Percentiles rank a stretch among this genome's conserved stretches.
Evolutionary conservation across 2,329 filamentous ascomycete genomes (phyloP).

Genomic region (Phyllosticta citribraziliensis): DNA sequence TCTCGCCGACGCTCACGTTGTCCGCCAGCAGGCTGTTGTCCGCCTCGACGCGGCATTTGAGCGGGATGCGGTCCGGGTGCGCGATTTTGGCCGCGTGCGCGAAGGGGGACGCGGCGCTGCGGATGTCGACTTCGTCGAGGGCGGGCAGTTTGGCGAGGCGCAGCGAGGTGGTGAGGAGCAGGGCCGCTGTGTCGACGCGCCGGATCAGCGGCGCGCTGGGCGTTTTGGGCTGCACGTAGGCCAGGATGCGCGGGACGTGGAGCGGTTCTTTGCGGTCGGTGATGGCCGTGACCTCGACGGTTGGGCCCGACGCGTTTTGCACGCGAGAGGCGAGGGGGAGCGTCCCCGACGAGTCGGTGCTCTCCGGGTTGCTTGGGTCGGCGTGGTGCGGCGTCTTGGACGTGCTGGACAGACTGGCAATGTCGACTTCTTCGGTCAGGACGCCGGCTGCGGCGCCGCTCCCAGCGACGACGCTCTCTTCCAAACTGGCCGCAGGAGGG

Average conservation of each 20-base stretch:
- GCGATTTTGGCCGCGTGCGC: slow-evolving; percentile 72
- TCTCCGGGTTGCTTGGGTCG: neutral
- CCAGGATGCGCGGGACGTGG: slow-evolving; percentile 63
- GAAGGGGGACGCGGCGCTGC: slow-evolving; percentile 53
- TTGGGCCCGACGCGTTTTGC: slow-evolving; percentile 20
- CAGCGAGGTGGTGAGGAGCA: slow-evolving; percentile 73
- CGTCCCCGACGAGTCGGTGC: slow-evolving; percentile 7
- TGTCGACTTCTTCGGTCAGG: slow-evolving; percentile 45
- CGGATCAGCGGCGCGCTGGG: slow-evolving; percentile 58
- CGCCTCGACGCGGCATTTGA: slow-evolving; percentile 70
- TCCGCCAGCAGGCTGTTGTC: slow-evolving; percentile 75
- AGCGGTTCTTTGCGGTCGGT: slow-evolving; percentile 22
- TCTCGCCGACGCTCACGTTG: slow-evolving; percentile 82
- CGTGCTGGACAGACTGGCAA: slow-evolving; percentile 45
- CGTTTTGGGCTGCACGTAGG: slow-evolving; percentile 65
- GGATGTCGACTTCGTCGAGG: slow-evolving; percentile 48
- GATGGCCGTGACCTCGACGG: slow-evolving; percentile 16
- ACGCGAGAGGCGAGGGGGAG: slow-evolving; percentile 27
- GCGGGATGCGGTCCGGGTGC: slow-evolving; percentile 71
- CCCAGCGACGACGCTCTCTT: slow-evolving; percentile 30
- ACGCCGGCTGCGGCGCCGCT: slow-evolving; percentile 12
- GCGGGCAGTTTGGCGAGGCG: slow-evolving; percentile 77
- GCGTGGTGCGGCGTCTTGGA: neutral
- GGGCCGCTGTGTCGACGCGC: slow-evolving; percentile 75
- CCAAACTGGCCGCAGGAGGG: slow-evolving; percentile 16